phyloP scores from a whole-genome alignment of 805 yeast species.

The Yarrowia sp. region DNA sequence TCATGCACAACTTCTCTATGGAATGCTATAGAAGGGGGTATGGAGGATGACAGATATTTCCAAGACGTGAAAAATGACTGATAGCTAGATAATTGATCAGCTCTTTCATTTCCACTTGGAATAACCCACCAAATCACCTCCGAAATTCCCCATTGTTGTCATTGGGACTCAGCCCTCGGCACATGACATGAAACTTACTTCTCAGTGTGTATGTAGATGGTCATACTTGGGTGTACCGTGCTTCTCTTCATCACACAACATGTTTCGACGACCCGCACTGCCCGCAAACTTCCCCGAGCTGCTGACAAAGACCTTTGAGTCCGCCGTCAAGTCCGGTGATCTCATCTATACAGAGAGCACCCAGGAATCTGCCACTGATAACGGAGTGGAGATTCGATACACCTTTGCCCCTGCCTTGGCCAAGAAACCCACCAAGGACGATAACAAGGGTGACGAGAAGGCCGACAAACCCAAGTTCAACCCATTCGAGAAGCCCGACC shows the following conservation, averaged over 20 bases:
- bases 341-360: slow-evolving; percentile 62
- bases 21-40: slow-evolving; percentile 11
- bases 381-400: slow-evolving; percentile 46
- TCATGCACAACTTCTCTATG: slow-evolving; percentile 22
- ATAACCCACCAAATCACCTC: too few relatives aligned
- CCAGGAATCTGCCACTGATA: slow-evolving; percentile 48
- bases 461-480: slow-evolving; percentile 47
- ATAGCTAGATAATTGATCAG: too few relatives aligned
- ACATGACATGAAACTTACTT: slow-evolving; percentile 16
- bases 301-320: slow-evolving; percentile 50
- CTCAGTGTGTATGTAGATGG: background rate
- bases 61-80: too few relatives aligned
- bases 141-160: too few relatives aligned
- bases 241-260: background rate
- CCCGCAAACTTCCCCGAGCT: slow-evolving; percentile 33
- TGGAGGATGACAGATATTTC: too few relatives aligned
- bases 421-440: slow-evolving; percentile 47
- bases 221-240: background rate
- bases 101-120: too few relatives aligned
- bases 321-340: slow-evolving; percentile 57
- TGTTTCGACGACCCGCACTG: slow-evolving; percentile 30
- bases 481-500: slow-evolving; percentile 85
- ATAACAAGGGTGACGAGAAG: slow-evolving; percentile 12
- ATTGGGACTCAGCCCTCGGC: slow-evolving; percentile 27
- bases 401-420: slow-evolving; percentile 52